Evolutionary conservation across 495 filamentous ascomycete genomes (phyloP), one percentile per base, ranked within the genome.

Genomic region (Tuber borchii): DNA sequence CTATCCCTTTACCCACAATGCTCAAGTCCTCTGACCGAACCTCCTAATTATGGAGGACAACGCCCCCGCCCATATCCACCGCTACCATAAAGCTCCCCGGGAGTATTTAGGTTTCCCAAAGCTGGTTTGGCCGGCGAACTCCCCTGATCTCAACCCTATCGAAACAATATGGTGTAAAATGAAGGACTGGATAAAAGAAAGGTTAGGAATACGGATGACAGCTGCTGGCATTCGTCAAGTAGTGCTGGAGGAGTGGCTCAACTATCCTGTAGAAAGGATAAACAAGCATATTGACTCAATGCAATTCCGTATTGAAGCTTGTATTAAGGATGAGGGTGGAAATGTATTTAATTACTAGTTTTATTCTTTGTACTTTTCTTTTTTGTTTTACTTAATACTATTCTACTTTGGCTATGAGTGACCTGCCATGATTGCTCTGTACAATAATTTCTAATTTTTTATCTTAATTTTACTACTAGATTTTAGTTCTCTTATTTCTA

Each of bases 31-130:
- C 10, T 1, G 0, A 1, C 20, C 20, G 9, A 51, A 51, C 46
- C 20, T 51, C 20, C 20, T 8, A n/a, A 51, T 48, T 20, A 51
- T 51, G 22, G 20, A 51, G 19, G 46, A 51, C 20, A 51, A 22
- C 17, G 7, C 46, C 6, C 20, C 46, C 10, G 8, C 46, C 46
- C 20, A 51, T 8, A 22, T 51, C 20, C 20, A 51, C 46, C 8
- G 8, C 20, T n/a, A n/a, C 2, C 6, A 51, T 4, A n/a, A 51
- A 0, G 0, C 1, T 51, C 0, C 7, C 1, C 6, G 2, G 2
- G 20, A 0, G 17, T 0, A 0, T 1, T 51, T 51, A 7, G 17
- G 17, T 8, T n/a, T n/a, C 0, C 46, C n/a, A n/a, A 51, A n/a
- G 8, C 46, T 51, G 0, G 3, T 8, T 7, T 51, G 46, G 46